phyloP scores from a whole-genome alignment of 2,329 filamentous ascomycete genomes.

The Geosmithia putterillii region DNA sequence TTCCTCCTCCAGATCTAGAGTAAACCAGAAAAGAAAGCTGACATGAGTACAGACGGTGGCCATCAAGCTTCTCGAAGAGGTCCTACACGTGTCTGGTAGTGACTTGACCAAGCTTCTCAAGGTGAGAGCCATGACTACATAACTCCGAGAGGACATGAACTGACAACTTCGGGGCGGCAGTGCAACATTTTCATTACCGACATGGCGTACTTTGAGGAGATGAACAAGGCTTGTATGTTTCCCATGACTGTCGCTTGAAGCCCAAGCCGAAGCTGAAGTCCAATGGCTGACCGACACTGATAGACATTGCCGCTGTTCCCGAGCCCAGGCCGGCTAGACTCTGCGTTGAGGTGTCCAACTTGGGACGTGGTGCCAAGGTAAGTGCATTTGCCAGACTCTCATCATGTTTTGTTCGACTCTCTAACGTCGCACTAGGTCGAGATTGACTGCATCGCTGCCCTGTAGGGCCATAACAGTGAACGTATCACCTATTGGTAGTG shows the following conservation, averaged over 20 bases:
- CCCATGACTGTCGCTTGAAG: neutral
- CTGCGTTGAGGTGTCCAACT: neutral
- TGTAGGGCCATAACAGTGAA: too few species aligned
- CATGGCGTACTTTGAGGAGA: constrained; percentile 51
- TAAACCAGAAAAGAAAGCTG: too few species aligned
- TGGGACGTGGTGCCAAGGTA: neutral
- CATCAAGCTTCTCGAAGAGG: neutral
- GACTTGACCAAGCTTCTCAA: neutral
- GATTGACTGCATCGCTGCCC: neutral
- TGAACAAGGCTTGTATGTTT: constrained; percentile 25
- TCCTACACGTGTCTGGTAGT: neutral
- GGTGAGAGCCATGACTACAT: neutral
- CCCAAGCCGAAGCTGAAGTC: too few species aligned
- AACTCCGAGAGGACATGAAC: neutral
- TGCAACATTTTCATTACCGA: constrained; percentile 54
- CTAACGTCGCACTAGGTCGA: neutral
- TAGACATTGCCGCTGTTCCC: neutral
- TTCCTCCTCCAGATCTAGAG: too few species aligned
- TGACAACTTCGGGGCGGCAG: constrained; percentile 14
- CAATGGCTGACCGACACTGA: neutral
- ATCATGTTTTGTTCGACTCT: neutral
- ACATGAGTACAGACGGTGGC: neutral
- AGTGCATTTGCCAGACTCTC: neutral
- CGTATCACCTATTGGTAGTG: too few species aligned
- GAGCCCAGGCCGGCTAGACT: neutral